Evolutionary conservation across 306 rosid genomes (phyloP).

Genomic region (Pterocarpus macrocarpus): DNA sequence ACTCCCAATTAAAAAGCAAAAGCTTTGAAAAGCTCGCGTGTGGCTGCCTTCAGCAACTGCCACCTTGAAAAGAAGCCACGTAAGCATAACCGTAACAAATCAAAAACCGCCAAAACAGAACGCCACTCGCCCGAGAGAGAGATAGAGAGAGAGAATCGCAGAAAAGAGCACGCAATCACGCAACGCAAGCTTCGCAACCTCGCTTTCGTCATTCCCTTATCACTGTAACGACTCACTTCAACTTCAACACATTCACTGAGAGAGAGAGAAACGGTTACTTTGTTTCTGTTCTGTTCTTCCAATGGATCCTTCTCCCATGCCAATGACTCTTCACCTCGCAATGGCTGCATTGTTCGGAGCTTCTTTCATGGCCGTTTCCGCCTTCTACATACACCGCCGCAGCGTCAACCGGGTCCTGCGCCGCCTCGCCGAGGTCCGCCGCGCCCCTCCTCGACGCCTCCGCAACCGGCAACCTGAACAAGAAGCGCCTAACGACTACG

Average conservation of each 20-base stretch:
- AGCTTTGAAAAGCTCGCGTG: neutral
- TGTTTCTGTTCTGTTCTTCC: slow-evolving; percentile 9
- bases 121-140: neutral
- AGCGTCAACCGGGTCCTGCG: slow-evolving; percentile 76
- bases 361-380: slow-evolving; percentile 82
- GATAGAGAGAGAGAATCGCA: no score
- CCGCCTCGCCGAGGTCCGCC: slow-evolving; percentile 74
- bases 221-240: neutral
- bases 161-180: neutral
- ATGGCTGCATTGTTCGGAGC: slow-evolving; percentile 84
- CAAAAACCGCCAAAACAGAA: neutral
- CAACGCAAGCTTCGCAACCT: neutral
- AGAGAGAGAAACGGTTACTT: neutral
- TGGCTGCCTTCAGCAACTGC: neutral
- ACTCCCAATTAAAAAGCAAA: no score
- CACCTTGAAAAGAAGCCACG: neutral
- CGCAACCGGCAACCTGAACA: neutral
- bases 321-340: slow-evolving; percentile 68
- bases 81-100: neutral
- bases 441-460: slow-evolving; percentile 18
- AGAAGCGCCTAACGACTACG: neutral
- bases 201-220: neutral
- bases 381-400: slow-evolving; percentile 85
- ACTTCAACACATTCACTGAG: neutral
- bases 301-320: slow-evolving; percentile 54